These are phyloP conservation scores for Arachnomyces sp. DNA, from an alignment of 2,329 filamentous ascomycete genomes.

Conservation along the genomic window DNA sequence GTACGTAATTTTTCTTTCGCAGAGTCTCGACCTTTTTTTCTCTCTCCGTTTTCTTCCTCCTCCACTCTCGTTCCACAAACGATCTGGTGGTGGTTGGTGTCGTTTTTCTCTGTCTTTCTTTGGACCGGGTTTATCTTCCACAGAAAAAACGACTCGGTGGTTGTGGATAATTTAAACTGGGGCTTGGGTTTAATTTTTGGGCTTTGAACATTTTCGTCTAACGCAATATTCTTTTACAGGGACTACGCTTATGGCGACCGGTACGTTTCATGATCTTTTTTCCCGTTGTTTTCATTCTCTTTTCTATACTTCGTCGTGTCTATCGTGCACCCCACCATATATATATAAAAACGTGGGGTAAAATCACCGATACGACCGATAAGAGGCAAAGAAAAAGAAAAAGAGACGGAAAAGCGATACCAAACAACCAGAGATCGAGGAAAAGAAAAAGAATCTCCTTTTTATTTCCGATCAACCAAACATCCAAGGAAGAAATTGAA, in stretches of 20 bases:
- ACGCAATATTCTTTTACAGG: conserved; percentile 13
- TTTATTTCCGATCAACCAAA: neutral
- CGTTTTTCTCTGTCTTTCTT: too few relatives aligned
- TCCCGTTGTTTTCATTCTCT: neutral
- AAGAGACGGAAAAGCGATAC: neutral
- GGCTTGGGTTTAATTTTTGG: too few relatives aligned
- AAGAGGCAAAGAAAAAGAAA: conserved; percentile 9
- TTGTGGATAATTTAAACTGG: too few relatives aligned
- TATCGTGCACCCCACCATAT: neutral
- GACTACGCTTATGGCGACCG: conserved; percentile 34
- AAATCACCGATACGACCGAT: neutral
- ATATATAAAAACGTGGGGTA: neutral
- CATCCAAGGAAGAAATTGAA: neutral
- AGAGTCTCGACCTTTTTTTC: conserved; percentile 9
- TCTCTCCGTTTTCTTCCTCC: neutral
- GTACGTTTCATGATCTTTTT: conserved; percentile 22
- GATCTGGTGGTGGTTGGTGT: too few relatives aligned
- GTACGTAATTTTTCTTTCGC: conserved; percentile 40
- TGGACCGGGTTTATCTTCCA: too few relatives aligned
- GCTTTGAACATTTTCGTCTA: too few relatives aligned
- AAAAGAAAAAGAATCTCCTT: neutral
- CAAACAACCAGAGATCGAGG: conserved; percentile 1
- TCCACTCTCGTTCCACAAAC: too few relatives aligned
- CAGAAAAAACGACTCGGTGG: too few relatives aligned
- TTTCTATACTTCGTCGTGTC: conserved; percentile 1